Conservation (phyloP, 345 rosid genomes). For the Heritiera fomes region DNA sequence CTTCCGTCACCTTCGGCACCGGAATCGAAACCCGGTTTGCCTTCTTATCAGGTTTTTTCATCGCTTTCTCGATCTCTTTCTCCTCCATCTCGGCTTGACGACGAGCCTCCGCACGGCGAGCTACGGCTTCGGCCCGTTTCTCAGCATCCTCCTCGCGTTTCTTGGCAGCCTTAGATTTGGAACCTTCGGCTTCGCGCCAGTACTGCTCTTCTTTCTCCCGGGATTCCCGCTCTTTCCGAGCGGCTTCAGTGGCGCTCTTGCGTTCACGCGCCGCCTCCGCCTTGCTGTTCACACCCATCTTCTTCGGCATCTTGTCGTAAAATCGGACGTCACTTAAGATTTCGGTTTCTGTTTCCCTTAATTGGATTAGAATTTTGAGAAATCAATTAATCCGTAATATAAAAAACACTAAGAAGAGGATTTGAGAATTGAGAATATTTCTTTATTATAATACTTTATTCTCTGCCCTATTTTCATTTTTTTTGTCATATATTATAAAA, state of each 20-base stretch:
- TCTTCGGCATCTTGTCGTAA: conserved; percentile 74
- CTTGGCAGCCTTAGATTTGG: conserved; percentile 78
- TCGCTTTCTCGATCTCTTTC: conserved; percentile 65
- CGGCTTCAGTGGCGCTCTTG: conserved; percentile 67
- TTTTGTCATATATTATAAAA: no score
- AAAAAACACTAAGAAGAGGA: no score
- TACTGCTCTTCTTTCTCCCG: conserved; percentile 83
- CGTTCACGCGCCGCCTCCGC: conserved; percentile 90
- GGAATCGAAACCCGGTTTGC: conserved; percentile 74
- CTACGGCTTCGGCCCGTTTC: conserved; percentile 77
- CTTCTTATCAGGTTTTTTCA: conserved; percentile 85
- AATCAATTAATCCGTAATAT: neutral
- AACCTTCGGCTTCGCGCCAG: conserved; percentile 96
- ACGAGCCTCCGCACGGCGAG: conserved; percentile 66
- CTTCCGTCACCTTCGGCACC: conserved; percentile 85
- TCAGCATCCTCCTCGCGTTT: conserved; percentile 89
- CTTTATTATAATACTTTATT: no score
- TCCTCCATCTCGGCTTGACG: conserved; percentile 86
- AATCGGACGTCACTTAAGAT: neutral
- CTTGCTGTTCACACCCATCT: conserved; percentile 93
- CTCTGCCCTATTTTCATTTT: no score
- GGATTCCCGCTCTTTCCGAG: conserved; percentile 71
- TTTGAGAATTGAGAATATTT: no score
- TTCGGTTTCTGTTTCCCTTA: neutral
- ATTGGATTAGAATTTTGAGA: neutral